These are phyloP conservation scores for Candida sp. DNA, from an alignment of 1,139 yeast species.

Conservation along the genomic window DNA sequence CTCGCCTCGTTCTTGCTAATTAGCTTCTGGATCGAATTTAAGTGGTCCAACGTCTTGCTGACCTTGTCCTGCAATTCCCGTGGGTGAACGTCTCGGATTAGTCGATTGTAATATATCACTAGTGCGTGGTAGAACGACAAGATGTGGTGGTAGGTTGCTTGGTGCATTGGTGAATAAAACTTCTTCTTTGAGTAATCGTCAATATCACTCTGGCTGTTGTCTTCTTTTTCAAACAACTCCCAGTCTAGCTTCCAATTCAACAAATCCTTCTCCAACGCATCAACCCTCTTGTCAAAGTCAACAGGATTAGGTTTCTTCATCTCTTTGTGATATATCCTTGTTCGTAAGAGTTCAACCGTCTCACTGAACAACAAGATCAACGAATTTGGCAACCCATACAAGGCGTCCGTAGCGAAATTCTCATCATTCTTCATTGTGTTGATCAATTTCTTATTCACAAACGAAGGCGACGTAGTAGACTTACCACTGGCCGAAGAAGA, in stretches of 20 bases:
- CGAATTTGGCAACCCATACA: conserved; percentile 87
- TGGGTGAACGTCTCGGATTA: conserved; percentile 60
- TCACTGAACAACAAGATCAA: conserved; percentile 73
- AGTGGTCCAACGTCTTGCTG: conserved; percentile 61
- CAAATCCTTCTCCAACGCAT: conserved; percentile 54
- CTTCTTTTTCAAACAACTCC: conserved; percentile 37
- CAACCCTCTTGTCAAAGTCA: conserved; percentile 49
- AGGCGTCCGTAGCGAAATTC: conserved; percentile 76
- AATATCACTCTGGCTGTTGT: conserved; percentile 8
- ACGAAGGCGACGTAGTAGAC: conserved; percentile 40
- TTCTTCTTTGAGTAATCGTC: conserved; percentile 25
- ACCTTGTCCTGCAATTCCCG: conserved; percentile 63
- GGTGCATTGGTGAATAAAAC: conserved; percentile 61
- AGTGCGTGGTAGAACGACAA: conserved; percentile 80
- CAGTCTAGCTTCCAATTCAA: conserved; percentile 73
- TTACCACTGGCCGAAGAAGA: not conserved
- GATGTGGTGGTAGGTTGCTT: conserved; percentile 83
- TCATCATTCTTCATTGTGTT: conserved; percentile 52
- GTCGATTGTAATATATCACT: conserved; percentile 73
- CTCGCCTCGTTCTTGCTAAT: conserved; percentile 57
- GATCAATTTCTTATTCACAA: conserved; percentile 47
- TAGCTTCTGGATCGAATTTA: conserved; percentile 64
- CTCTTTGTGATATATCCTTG: conserved; percentile 56
- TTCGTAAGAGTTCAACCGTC: conserved; percentile 66
- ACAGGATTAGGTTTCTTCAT: conserved; percentile 35